Base-by-base conservation (phyloP, 768 basidiomycete species). In the Lactifluus pinguis region DNA sequence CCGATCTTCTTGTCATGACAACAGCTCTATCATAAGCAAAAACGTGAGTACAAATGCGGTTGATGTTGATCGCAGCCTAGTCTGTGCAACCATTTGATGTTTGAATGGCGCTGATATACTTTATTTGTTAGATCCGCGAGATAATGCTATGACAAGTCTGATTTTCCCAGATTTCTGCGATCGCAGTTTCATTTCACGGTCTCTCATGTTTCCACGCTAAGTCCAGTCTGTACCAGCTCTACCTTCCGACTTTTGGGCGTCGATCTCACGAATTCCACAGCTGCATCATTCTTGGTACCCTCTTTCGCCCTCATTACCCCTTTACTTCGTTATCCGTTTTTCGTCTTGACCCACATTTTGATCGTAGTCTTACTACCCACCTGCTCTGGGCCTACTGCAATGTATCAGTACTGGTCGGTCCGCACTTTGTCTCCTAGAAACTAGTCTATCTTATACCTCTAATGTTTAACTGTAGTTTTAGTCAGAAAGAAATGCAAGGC, bases 1-100 rank as follows among this genome's bases (percentile, higher is more conserved):
- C 65, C 34, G 49, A 50, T 53, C 53, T 64, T 54, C 50, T 39
- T 53, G 51, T 65, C 38, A 53, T 64, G 34, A 41, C 54, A 66
- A 36, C 70, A 86, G 85, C 71, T 76, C 84, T 57, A 80, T 86
- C 65, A 80, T 87, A 67, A 85, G 80, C 77, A 83, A 79, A 68
- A 86, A 85, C 63, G 85, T 87, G 74, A 76, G 85, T 84, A 32
- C 47, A 42, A 53, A 55, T 53, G 55, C 49, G 53, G 62, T 53
- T 52, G 6, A 45, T 7, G n/a, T 42, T 51, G 48, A 36, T 47
- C 66, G 36, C 42, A 14, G 44, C 10, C 45, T 10, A 15, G 13
- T 34, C 6, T 14, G 48, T 4, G 25, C 49, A 10, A 42, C 42
- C 44, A 49, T 30, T 48, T 53, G 58, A 63, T 19, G 21, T 42